Conservation (phyloP, 2,329 filamentous ascomycete species). For the Fusarium cicatricum region DNA sequence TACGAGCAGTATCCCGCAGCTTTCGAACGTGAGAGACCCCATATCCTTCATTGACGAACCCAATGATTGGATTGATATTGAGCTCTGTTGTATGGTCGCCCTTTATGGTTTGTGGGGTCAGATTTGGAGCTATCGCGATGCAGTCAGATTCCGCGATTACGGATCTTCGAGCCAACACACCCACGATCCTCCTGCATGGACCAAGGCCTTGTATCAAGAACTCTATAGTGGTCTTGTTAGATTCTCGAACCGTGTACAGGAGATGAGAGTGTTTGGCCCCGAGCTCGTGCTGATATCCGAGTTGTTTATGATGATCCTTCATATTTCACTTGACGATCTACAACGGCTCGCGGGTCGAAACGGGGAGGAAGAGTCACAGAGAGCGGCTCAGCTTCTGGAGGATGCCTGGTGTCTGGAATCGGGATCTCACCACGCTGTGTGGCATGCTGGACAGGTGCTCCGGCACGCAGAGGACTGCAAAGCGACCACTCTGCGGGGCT, state of each 20-base stretch:
- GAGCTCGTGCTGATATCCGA: slow-evolving; percentile 35
- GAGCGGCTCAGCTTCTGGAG: slow-evolving; percentile 24
- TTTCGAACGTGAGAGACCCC: slow-evolving; percentile 32
- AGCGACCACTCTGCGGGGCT: slow-evolving; percentile 31
- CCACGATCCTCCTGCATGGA: slow-evolving; percentile 27
- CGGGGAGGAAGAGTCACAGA: slow-evolving; percentile 34
- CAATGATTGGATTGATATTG: slow-evolving; percentile 29
- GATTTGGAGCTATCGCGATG: slow-evolving; percentile 38
- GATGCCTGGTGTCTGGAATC: slow-evolving; percentile 22
- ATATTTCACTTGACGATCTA: slow-evolving; percentile 35
- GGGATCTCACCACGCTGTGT: slow-evolving; percentile 36
- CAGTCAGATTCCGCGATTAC: slow-evolving; percentile 18
- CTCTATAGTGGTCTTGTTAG: slow-evolving; percentile 29
- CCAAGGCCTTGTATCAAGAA: slow-evolving; percentile 34
- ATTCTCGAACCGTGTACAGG: slow-evolving; percentile 28
- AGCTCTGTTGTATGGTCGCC: slow-evolving; percentile 27
- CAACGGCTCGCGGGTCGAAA: slow-evolving; percentile 33
- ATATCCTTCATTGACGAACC: slow-evolving; percentile 27
- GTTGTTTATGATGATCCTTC: slow-evolving; percentile 39
- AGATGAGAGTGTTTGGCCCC: slow-evolving; percentile 3
- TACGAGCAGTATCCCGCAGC: slow-evolving; percentile 19
- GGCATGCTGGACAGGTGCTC: slow-evolving; percentile 39
- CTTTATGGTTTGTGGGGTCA: slow-evolving; percentile 39
- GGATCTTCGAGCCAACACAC: slow-evolving; percentile 8
- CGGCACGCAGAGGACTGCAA: slow-evolving; percentile 31